Percentiles rank a stretch among this genome's conserved stretches.
These are phyloP conservation scores for Scopulariopsis brevicaulis DNA, from an alignment of 2,329 filamentous ascomycete species.

Conservation along the genomic window DNA sequence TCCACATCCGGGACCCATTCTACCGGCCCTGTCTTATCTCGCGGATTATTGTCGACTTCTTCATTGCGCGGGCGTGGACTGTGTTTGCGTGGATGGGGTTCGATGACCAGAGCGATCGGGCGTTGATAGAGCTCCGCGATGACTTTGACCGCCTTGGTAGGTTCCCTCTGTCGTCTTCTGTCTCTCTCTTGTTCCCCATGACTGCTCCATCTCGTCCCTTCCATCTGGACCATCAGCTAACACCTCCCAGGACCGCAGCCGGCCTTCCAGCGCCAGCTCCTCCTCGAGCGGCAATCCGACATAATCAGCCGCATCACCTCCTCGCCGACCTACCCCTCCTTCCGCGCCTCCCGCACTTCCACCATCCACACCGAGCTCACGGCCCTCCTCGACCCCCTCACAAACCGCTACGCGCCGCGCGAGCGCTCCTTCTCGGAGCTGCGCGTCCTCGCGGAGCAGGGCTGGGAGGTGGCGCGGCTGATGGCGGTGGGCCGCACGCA, in stretches of 20 bases:
- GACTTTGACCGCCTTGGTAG: constrained; percentile 22
- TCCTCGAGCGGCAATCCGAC: constrained; percentile 23
- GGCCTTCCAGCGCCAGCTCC: constrained; percentile 20
- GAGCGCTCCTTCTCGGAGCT: constrained; percentile 29
- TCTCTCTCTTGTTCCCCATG: not conserved
- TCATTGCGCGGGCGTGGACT: constrained; percentile 28
- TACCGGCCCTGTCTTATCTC: constrained; percentile 30
- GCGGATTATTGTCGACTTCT: constrained; percentile 27
- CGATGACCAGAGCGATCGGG: constrained; percentile 19
- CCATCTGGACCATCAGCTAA: not conserved
- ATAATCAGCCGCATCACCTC: constrained; percentile 25
- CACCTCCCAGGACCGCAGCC: constrained; percentile 20
- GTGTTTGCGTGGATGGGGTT: constrained; percentile 25
- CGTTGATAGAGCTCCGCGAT: constrained; percentile 22
- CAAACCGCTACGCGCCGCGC: constrained; percentile 21
- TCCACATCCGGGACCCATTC: constrained; percentile 24
- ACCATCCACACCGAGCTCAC: constrained; percentile 31
- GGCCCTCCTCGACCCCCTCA: constrained; percentile 24
- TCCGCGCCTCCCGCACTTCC: constrained; percentile 12
- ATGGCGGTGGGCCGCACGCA: constrained; percentile 32
- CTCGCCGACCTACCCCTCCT: constrained; percentile 8
- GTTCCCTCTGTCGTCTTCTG: not conserved
- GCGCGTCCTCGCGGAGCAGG: constrained; percentile 24
- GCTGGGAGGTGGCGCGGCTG: constrained; percentile 32
- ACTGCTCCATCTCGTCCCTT: not conserved